Base-by-base conservation (phyloP, 2,329 filamentous ascomycete genomes). In the Neonectria neomacrospora region DNA sequence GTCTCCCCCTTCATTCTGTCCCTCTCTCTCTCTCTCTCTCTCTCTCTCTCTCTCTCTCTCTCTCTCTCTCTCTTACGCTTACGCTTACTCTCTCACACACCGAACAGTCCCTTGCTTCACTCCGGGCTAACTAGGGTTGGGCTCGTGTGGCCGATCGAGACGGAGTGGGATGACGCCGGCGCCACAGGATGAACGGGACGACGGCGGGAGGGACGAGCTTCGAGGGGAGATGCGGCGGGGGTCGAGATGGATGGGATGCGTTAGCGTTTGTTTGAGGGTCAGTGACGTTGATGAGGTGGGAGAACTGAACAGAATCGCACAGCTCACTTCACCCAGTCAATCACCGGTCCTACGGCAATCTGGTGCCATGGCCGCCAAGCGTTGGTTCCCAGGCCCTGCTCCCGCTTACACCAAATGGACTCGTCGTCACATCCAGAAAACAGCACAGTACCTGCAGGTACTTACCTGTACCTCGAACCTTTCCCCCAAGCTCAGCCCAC, bases 401-500 rank as follows among this genome's bases (percentile, higher is more conserved):
- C 16, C 34, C 34, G 69, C 69, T 71, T 68, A 71, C 64, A 67
- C 66, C 44, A 44, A 60, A 65, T 60, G 32, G 62, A 54, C 32
- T 39, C 32, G 45, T 34, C 11, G 10, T 3, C 30, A 22, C 28
- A 10, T 14, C 14, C n/a, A n/a, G 23, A 28, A 41, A 18, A 14
- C 20, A 32, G 42, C n/a, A 30, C 18, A 30, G 54, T 62, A 62
- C 59, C 54, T 62, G 54, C 54, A 62, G 50, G 41, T 66, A 57
- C 53, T 39, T n/a, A 2, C 8, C 28, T 39, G n/a, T 32, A 41
- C 51, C 14, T 28, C n/a, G n/a, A n/a, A 5, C 20, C 20, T 14
- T 47, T 30, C 11, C 22, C 14, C 23, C 26, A 50, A 32, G 14
- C 34, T 37, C 34, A 37, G 23, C 23, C 23, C 23, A n/a, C n/a